Base-by-base conservation (phyloP, 1,284 basidiomycete species). In the Cutaneotrichosporon sp. region DNA sequence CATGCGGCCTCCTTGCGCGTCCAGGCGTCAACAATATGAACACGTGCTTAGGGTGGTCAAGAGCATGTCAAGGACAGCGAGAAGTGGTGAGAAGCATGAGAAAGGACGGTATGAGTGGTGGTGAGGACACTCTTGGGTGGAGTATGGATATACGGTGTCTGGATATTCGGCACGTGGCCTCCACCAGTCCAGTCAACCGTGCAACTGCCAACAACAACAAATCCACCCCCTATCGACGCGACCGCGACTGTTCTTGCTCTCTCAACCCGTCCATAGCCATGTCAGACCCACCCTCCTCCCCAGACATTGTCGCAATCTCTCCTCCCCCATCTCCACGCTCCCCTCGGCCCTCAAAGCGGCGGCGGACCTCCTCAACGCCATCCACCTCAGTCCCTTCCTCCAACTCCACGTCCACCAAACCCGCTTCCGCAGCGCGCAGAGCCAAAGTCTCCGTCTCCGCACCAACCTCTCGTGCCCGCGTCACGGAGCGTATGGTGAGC, bases 401-500 rank as follows among this genome's bases (percentile, higher is more conserved):
- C 60, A n/a, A n/a, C n/a, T n/a, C n/a, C n/a, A n/a, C n/a, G n/a
- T 29, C 25, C 14, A 13, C 25, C 27, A 24, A 31, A 16, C 5
- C 25, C 5, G 27, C 56, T 24, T 57, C 46, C 46, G 50, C 56
- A 4, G 29, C 47, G 34, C 56, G 4, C 49, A 49, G 27, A 20
- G 27, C 9, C 8, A 50, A 29, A 8, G 20, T 47, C 27, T 50
- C 25, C 25, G 47, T 50, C 7, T 29, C 47, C 14, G 47, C 47
- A 16, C 18, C 25, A 13, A 16, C 11, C 47, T 50, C 52, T 1
- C 56, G 63, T 6, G 20, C 52, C 5, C 59, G 63, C 13, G 60
- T 66, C 2, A 77, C 73, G 11, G 69, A 72, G 58, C 60, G 67
- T 43, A 77, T 77, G 74, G 70, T 70, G 29, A 0, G 67, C 54